These are phyloP conservation scores for Allium cepa DNA, from an alignment of 106 monocot species.

Conservation along the genomic window DNA sequence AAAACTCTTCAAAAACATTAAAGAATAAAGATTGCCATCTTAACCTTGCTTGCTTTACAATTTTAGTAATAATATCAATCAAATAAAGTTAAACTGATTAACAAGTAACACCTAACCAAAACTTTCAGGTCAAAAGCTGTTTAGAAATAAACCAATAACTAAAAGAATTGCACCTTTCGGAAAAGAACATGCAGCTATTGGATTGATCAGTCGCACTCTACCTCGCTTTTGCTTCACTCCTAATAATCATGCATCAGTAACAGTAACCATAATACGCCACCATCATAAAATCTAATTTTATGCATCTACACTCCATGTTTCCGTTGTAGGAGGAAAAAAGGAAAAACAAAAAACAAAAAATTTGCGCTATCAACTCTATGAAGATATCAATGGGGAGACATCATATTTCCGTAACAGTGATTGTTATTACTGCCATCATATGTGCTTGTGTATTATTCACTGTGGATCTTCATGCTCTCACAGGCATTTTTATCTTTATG, in stretches of 20 bases:
- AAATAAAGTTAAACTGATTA: background rate
- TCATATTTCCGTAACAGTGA: constrained; percentile 34
- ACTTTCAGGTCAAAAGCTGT: constrained; percentile 1
- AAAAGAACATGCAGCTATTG: constrained; percentile 18
- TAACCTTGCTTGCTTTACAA: background rate
- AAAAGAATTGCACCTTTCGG: constrained; percentile 1
- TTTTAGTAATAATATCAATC: background rate
- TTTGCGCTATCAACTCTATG: constrained; percentile 11
- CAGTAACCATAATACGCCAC: background rate
- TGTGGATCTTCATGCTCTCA: constrained; percentile 60
- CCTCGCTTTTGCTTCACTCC: constrained; percentile 66
- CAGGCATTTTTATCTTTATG: constrained; percentile 44
- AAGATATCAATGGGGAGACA: constrained; percentile 39
- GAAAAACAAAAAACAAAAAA: background rate
- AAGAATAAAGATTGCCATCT: constrained; percentile 5
- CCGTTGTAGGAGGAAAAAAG: no score
- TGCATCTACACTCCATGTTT: background rate
- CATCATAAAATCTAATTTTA: background rate
- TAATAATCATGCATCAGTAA: background rate
- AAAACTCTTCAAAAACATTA: background rate
- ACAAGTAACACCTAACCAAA: background rate
- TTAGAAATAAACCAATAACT: background rate
- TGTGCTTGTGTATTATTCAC: constrained; percentile 52
- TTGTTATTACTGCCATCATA: constrained; percentile 31
- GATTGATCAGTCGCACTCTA: background rate